These are phyloP conservation scores for Castanea sativa DNA, from an alignment of 306 rosid genomes.

Conservation along the genomic window DNA sequence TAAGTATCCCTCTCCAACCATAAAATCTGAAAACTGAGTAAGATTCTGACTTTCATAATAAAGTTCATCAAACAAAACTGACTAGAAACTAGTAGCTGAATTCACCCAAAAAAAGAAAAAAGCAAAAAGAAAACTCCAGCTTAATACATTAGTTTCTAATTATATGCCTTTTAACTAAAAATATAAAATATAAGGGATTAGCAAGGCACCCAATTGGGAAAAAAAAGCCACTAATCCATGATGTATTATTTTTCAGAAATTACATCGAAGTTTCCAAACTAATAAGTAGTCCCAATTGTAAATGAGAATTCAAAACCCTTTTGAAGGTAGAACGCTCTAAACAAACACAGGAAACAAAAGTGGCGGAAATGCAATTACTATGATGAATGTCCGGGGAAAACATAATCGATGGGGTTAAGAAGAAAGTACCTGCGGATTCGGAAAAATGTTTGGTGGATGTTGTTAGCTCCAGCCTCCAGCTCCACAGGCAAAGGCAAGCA, in stretches of 20 bases:
- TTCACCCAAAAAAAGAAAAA: background rate
- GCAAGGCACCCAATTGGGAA: background rate
- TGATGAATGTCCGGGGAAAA: background rate
- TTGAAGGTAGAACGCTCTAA: background rate
- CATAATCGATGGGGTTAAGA: constrained; percentile 5
- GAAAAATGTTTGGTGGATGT: constrained; percentile 10
- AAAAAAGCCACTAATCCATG: background rate
- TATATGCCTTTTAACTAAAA: background rate
- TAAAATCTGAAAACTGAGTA: background rate
- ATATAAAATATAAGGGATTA: background rate
- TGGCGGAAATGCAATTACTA: background rate
- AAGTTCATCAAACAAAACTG: background rate
- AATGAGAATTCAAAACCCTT: constrained; percentile 23
- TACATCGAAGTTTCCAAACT: background rate
- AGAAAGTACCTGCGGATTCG: constrained; percentile 22
- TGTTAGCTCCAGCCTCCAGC: constrained; percentile 7
- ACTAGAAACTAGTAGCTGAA: background rate
- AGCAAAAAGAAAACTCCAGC: background rate
- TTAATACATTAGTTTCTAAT: background rate
- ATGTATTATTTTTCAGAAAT: background rate
- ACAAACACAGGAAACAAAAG: constrained; percentile 4
- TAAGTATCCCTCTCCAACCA: background rate
- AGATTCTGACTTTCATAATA: background rate
- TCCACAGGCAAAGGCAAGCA: background rate
- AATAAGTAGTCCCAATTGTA: background rate